Percentiles rank a stretch among this genome's conserved stretches.
Evolutionary conservation across 1,139 yeast genomes (phyloP).

Genomic region (Debaryomyces psychrophilus): DNA sequence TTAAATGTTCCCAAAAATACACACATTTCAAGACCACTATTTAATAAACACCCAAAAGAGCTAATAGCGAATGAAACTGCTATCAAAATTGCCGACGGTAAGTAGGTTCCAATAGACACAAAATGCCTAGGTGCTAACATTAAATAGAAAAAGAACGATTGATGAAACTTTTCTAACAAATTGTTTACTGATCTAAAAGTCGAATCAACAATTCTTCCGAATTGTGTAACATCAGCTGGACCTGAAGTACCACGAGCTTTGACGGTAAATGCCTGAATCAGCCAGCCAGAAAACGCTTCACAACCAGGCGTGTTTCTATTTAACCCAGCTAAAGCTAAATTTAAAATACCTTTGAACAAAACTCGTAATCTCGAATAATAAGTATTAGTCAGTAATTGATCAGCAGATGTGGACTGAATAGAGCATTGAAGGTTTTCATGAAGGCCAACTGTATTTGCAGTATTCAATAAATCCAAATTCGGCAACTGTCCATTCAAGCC

Average conservation of each 20-base stretch:
- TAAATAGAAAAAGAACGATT: slow-evolving; percentile 91
- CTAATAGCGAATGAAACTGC: slow-evolving; percentile 74
- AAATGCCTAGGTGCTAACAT: slow-evolving; percentile 76
- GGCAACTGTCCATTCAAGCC: slow-evolving; percentile 97
- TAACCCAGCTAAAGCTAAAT: slow-evolving; percentile 73
- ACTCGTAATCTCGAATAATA: slow-evolving; percentile 62
- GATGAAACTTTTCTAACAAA: slow-evolving; percentile 92
- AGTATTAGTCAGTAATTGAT: slow-evolving; percentile 47
- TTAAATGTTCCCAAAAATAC: slow-evolving; percentile 31
- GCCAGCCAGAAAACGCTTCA: slow-evolving; percentile 95
- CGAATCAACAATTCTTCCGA: slow-evolving; percentile 89
- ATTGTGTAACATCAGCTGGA: slow-evolving; percentile 79
- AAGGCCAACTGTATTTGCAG: slow-evolving; percentile 69
- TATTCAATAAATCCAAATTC: slow-evolving; percentile 83
- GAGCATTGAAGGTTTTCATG: slow-evolving; percentile 76
- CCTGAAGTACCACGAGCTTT: slow-evolving; percentile 63
- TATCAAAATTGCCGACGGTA: slow-evolving; percentile 80
- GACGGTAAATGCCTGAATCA: slow-evolving; percentile 86
- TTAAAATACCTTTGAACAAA: slow-evolving; percentile 63
- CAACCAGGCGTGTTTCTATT: slow-evolving; percentile 62
- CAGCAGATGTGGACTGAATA: slow-evolving; percentile 60
- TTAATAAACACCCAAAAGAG: slow-evolving; percentile 62
- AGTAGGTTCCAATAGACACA: slow-evolving; percentile 91
- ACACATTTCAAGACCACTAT: slow-evolving; percentile 35
- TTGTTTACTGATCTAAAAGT: slow-evolving; percentile 88